phyloP scores from a whole-genome alignment of 192 early-diverging fungal species.

The Linnemannia exigua region DNA sequence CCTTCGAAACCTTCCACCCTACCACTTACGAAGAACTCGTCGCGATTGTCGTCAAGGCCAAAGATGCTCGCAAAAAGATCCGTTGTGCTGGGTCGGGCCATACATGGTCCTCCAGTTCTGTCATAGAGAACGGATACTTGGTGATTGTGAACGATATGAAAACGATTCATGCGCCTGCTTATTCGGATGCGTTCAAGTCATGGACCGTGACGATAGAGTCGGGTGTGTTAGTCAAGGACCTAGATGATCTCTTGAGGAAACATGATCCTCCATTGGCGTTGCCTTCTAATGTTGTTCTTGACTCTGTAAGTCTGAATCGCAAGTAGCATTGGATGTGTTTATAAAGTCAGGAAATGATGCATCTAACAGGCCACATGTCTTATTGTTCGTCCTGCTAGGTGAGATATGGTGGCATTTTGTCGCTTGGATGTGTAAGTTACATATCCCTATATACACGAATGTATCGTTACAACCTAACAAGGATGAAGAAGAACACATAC shows the following conservation, averaged over 20 bases:
- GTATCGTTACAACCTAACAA: too few relatives aligned
- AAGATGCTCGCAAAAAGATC: conserved; percentile 21
- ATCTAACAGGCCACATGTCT: neutral
- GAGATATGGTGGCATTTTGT: conserved; percentile 26
- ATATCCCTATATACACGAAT: neutral
- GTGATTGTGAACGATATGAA: conserved; percentile 31
- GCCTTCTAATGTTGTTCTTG: conserved; percentile 31
- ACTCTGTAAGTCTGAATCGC: neutral
- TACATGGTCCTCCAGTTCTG: conserved; percentile 38
- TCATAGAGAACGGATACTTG: conserved; percentile 27
- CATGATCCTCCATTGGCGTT: conserved; percentile 55
- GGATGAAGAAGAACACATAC: neutral
- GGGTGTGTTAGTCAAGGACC: conserved; percentile 27
- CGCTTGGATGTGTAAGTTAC: conserved; percentile 26
- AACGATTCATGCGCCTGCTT: conserved; percentile 5
- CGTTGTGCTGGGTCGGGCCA: conserved; percentile 45
- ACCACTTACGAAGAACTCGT: conserved; percentile 26
- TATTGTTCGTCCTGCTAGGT: neutral
- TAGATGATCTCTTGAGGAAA: conserved; percentile 30
- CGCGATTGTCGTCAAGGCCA: conserved; percentile 34
- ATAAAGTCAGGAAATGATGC: too few relatives aligned
- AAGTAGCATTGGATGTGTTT: too few relatives aligned
- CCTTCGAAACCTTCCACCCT: conserved; percentile 44
- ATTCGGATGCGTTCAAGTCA: neutral
- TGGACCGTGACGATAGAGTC: conserved; percentile 48